These are phyloP conservation scores for Xenosphaeropsis pyriputrescens DNA, from an alignment of 2,329 filamentous ascomycete species.

Conservation along the genomic window DNA sequence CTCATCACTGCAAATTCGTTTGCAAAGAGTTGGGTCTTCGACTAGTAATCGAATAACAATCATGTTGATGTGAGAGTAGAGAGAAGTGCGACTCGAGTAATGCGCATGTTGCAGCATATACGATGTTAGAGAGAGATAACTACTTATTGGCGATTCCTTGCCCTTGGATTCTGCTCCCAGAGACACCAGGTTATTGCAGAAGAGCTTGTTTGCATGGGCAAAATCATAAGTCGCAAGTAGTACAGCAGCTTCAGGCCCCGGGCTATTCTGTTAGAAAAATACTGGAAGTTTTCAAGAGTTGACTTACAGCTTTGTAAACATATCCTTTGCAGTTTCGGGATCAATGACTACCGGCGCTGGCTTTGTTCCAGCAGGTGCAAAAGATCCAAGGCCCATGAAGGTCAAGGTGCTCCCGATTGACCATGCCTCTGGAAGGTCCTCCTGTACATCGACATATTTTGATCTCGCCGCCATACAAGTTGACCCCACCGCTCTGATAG, in stretches of 20 bases:
- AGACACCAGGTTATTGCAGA: constrained; percentile 72
- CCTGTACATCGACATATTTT: constrained; percentile 73
- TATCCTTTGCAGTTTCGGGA: constrained; percentile 65
- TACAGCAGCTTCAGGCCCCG: constrained; percentile 63
- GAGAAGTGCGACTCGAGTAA: constrained; percentile 59
- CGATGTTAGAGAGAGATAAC: constrained; percentile 76
- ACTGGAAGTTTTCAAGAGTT: background rate
- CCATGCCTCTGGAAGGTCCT: constrained; percentile 87
- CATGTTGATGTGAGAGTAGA: constrained; percentile 76
- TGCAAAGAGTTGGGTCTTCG: constrained; percentile 71
- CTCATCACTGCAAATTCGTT: constrained; percentile 71
- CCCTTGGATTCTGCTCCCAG: constrained; percentile 42
- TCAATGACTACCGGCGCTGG: constrained; percentile 53
- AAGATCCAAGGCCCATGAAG: constrained; percentile 69
- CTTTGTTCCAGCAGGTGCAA: constrained; percentile 43
- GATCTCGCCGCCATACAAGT: constrained; percentile 55
- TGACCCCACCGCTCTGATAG: constrained; percentile 61
- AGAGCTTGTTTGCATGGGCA: constrained; percentile 85
- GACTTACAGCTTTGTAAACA: constrained; percentile 66
- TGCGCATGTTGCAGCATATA: constrained; percentile 92
- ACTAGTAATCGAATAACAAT: constrained; percentile 76
- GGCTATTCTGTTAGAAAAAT: constrained; percentile 33
- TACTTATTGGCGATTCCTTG: constrained; percentile 60
- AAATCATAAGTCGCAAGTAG: constrained; percentile 87
- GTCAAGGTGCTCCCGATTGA: constrained; percentile 64